Percentiles rank a stretch among this genome's conserved stretches.
These are phyloP conservation scores for Ceratocystis huliohia DNA, from an alignment of 2,329 filamentous ascomycete species.

Conservation along the genomic window DNA sequence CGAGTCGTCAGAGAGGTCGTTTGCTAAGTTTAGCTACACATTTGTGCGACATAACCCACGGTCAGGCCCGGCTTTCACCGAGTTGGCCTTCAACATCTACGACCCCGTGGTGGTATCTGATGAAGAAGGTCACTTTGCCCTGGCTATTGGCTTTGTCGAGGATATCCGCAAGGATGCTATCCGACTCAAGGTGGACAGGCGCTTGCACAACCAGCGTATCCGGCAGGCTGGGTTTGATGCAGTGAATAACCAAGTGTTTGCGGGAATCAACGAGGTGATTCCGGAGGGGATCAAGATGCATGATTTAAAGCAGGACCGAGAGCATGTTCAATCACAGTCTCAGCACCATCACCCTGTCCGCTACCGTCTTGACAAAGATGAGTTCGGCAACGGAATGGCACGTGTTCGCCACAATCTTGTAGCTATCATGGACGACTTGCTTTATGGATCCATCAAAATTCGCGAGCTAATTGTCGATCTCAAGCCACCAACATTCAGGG, in stretches of 20 bases:
- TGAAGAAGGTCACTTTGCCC: conserved; percentile 84
- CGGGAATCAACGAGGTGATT: conserved; percentile 75
- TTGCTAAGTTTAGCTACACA: conserved; percentile 81
- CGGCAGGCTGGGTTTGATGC: conserved; percentile 65
- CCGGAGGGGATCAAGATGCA: conserved; percentile 13
- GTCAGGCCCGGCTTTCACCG: conserved; percentile 66
- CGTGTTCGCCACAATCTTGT: conserved; percentile 87
- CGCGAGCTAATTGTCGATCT: conserved; percentile 71
- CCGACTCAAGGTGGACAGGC: conserved; percentile 78
- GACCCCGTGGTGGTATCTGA: conserved; percentile 96
- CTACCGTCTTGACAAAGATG: conserved; percentile 91
- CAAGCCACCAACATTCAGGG: conserved; percentile 59
- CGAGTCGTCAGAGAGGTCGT: conserved; percentile 60
- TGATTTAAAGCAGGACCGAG: neutral
- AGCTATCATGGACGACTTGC: conserved; percentile 73
- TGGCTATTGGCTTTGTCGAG: conserved; percentile 83
- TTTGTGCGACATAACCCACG: conserved; percentile 57
- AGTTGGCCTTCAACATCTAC: conserved; percentile 75
- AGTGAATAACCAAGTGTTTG: conserved; percentile 68
- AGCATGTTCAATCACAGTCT: neutral
- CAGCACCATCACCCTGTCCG: conserved; percentile 33
- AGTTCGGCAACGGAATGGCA: conserved; percentile 97
- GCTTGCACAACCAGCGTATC: conserved; percentile 73
- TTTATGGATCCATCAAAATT: conserved; percentile 57
- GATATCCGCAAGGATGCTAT: conserved; percentile 63